Evolutionary conservation across 768 basidiomycete species (phyloP), one percentile per base, ranked within the genome.

Genomic region (Neoboletus brunneissimus): DNA sequence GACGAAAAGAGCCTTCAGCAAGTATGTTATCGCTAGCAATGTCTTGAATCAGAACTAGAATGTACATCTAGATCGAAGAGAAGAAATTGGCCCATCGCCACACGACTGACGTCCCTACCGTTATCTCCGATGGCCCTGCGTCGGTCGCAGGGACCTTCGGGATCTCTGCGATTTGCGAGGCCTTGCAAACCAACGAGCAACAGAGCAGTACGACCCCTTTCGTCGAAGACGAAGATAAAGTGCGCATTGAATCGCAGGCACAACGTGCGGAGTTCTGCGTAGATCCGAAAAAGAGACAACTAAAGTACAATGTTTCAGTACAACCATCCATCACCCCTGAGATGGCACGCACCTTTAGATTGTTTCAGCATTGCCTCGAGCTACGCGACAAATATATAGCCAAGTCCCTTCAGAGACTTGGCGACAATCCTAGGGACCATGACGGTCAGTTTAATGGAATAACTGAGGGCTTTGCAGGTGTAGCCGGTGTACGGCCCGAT

Each of bases 321-420:
- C 65, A 68, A 37, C 35, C 70, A 8, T 41, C 63, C 46, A 38
- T 73, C 48, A 68, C 62, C 15, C 71, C 75, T n/a, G n/a, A n/a
- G n/a, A n/a, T n/a, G n/a, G n/a, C n/a, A n/a, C n/a, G n/a, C n/a
- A n/a, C n/a, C n/a, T n/a, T 89, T 57, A 79, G 85, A 57, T 80
- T 87, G 1, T 84, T 98, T 67, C 84, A 88, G 56, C 84, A 79
- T 66, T 98, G 96, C 67, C 84, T 98, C 46, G 85, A 90, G 52
- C 77, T 98, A 20, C 89, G 97, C 27, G 96, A 98, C 76, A 98
- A 98, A 74, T 99, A 98, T 76, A 94, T 97, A 76, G 61, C 77
- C 7, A 82, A 83, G 56, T 98, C 95, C 1, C 81, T 87, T 5
- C 97, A 99, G 70, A 81, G 93, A 52, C 83, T 98, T 4, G 97